Percentiles rank a stretch among this genome's conserved stretches.
Evolutionary conservation across 805 yeast genomes (phyloP).

Genomic region (Starmerella riodocensis): DNA sequence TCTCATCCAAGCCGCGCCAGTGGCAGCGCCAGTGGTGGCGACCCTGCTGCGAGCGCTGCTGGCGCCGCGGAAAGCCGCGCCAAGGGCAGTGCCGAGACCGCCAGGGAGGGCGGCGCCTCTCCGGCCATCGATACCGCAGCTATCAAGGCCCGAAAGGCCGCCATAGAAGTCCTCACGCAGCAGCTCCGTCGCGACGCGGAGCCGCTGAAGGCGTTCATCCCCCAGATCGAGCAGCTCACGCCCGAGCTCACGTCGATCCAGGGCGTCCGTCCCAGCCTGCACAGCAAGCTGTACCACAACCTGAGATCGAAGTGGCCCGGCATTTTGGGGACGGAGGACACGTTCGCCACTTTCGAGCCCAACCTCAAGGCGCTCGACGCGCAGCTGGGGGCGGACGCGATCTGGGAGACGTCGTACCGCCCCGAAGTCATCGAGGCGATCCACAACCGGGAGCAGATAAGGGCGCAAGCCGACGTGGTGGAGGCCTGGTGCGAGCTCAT

Average conservation of each 20-base stretch:
- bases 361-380: slow-evolving; percentile 18
- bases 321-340: background rate
- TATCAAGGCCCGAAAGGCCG: slow-evolving; percentile 1
- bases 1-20: too few relatives aligned
- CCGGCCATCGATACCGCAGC: background rate
- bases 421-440: slow-evolving; percentile 10
- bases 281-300: slow-evolving; percentile 6
- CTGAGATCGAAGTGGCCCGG: slow-evolving; percentile 10
- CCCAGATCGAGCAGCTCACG: slow-evolving; percentile 2
- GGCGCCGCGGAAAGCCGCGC: too few relatives aligned
- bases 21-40: too few relatives aligned
- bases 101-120: too few relatives aligned
- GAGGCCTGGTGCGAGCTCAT: slow-evolving; percentile 12
- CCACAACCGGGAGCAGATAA: slow-evolving; percentile 1
- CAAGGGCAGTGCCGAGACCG: background rate
- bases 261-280: slow-evolving; percentile 20
- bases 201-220: background rate
- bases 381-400: slow-evolving; percentile 6
- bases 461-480: slow-evolving; percentile 7
- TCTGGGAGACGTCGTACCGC: slow-evolving; percentile 12
- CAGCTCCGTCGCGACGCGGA: slow-evolving; percentile 4
- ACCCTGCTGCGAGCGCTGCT: too few relatives aligned
- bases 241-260: slow-evolving; percentile 18
- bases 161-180: slow-evolving; percentile 8
- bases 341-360: slow-evolving; percentile 1